Conservation (phyloP, 177 flowering plant genomes). For the Vitis hybrid region DNA sequence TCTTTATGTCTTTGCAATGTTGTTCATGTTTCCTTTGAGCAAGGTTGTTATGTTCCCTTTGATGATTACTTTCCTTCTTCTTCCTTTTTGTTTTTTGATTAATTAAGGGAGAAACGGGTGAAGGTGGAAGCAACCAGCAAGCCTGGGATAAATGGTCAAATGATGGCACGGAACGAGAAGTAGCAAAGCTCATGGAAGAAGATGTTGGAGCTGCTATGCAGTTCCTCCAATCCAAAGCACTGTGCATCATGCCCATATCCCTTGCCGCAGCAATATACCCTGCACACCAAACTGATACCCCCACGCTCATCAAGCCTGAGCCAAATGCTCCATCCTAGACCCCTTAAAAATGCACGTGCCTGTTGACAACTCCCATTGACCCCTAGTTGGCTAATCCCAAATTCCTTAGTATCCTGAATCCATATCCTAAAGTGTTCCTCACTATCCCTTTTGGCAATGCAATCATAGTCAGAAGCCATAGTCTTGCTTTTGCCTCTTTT, state of each 20-base stretch:
- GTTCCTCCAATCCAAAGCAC: slow-evolving; percentile 66
- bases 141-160: slow-evolving; percentile 69
- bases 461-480: slow-evolving; percentile 16
- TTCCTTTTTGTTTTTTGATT: not conserved
- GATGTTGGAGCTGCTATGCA: slow-evolving; percentile 79
- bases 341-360: slow-evolving; percentile 18
- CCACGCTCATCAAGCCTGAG: slow-evolving; percentile 45
- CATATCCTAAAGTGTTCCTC: not conserved
- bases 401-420: not conserved
- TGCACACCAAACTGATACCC: slow-evolving; percentile 33
- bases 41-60: too few species aligned
- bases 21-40: not conserved
- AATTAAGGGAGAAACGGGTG: slow-evolving; percentile 42
- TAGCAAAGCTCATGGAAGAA: slow-evolving; percentile 75
- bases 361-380: slow-evolving; percentile 16
- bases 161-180: slow-evolving; percentile 59
- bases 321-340: slow-evolving; percentile 43
- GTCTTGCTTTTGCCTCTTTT: slow-evolving; percentile 2
- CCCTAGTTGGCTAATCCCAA: not conserved
- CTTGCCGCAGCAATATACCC: slow-evolving; percentile 60
- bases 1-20: not conserved
- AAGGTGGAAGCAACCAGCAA: slow-evolving; percentile 37
- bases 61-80: not conserved
- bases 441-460: not conserved
- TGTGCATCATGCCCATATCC: slow-evolving; percentile 69